Percentiles rank a stretch among this genome's conserved stretches.
Conservation (phyloP, 805 yeast species). For the Ogataea allantospora region DNA sequence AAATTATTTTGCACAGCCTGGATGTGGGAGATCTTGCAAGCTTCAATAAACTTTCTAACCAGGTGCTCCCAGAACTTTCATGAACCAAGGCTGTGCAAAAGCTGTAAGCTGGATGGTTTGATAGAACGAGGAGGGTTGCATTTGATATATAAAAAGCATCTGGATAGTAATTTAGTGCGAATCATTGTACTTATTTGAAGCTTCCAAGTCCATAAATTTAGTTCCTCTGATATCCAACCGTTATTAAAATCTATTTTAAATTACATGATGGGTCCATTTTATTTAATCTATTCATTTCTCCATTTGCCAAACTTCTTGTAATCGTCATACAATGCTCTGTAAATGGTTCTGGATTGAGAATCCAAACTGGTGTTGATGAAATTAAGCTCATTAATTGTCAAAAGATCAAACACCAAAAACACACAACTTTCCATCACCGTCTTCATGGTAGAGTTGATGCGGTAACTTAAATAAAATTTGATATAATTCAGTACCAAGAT, state of each 20-base stretch:
- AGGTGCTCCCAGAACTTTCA: no score
- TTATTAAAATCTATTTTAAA: background rate
- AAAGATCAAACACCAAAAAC: slow-evolving; percentile 62
- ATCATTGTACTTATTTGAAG: no score
- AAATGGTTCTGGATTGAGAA: slow-evolving; percentile 62
- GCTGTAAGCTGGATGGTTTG: no score
- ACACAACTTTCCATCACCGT: slow-evolving; percentile 54
- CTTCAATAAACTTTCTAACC: no score
- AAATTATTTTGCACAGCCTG: no score
- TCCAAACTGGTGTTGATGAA: slow-evolving; percentile 66
- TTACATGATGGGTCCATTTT: slow-evolving; percentile 1
- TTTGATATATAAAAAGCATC: no score
- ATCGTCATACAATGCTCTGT: slow-evolving; percentile 64
- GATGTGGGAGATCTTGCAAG: no score
- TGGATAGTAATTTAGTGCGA: no score
- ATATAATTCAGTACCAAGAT: slow-evolving; percentile 59
- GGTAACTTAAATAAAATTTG: slow-evolving; percentile 46
- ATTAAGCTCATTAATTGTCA: slow-evolving; percentile 65
- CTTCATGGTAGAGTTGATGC: slow-evolving; percentile 46
- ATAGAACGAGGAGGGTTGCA: no score
- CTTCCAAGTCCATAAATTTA: no score
- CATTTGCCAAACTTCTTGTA: slow-evolving; percentile 81
- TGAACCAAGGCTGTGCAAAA: no score
- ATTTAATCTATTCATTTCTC: slow-evolving; percentile 36
- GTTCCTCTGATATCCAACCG: no score